Evolutionary conservation across 345 rosid genomes (phyloP), one percentile per base, ranked within the genome.

Genomic region (Citrus trifoliata): DNA sequence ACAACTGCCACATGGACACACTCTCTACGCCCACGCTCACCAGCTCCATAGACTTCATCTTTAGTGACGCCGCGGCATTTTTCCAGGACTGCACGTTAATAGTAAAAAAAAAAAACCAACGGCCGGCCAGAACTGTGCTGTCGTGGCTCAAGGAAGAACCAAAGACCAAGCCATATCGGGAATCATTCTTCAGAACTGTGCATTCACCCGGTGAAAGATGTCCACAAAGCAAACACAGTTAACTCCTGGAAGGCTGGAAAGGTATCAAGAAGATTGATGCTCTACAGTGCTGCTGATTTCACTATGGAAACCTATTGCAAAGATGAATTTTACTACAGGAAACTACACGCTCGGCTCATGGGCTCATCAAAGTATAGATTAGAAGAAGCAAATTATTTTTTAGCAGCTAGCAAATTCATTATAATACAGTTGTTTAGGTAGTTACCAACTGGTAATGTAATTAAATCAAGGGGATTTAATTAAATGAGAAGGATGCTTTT

Each of bases 21-120:
- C 98, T 0, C 89, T 94, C 67, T 91, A 92, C 86, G 74, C 59
- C 21, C 94, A 91, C 77, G 85, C 91, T 62, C 88, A 91, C 76
- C 80, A 93, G 93, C n/a, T 92, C 98, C 71, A 83, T 92, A 5
- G 95, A 91, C 75, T 87, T 90, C 89, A 83, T 95, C 83, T 90
- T 90, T 71, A 95, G 97, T 0, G 88, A 92, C 35, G 88, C 95
- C 46, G 87, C 95, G 0, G 83, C 87, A 7, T 70, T 90, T 6
- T 86, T 93, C 77, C 98, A 95, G 32, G 91, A 91, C 83, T 90
- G 93, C 87, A 82, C 82, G 46, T 71, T 95, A 56, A 75, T 90
- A 18, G 78, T 93, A 0, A 37, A 4, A 75, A 89, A 66, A 90
- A 89, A 66, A 90, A 88, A 65, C 91, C 98, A 7, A 12, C 81